Evolutionary conservation across 2,329 filamentous ascomycete species (phyloP).

Genomic region (Chaetomium sp.): DNA sequence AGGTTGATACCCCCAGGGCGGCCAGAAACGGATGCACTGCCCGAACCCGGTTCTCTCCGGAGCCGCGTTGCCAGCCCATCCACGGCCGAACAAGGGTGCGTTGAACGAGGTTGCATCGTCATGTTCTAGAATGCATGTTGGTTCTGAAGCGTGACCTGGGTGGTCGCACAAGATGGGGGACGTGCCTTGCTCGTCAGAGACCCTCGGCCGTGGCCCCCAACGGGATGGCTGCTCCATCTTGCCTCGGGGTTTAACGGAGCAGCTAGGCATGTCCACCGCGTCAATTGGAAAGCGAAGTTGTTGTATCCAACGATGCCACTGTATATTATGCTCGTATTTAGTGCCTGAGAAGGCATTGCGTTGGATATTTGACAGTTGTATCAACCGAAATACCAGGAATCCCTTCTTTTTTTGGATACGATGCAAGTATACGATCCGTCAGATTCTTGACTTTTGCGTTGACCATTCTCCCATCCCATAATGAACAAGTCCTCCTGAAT

Average conservation of each 20-base stretch:
- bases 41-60: neutral
- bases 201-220: neutral
- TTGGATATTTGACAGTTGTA: neutral
- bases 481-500: conserved; percentile 5
- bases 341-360: neutral
- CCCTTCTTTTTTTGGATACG: neutral
- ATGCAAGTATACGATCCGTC: neutral
- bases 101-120: conserved; percentile 9
- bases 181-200: neutral
- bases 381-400: neutral
- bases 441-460: conserved; percentile 1
- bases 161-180: neutral
- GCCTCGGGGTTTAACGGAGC: neutral
- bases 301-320: neutral
- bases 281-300: neutral
- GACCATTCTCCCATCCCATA: neutral
- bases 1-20: neutral
- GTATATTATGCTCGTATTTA: neutral
- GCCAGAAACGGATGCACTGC: neutral
- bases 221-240: neutral
- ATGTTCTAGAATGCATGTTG: conserved; percentile 16
- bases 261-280: neutral
- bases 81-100: neutral
- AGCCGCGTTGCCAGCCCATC: neutral
- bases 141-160: conserved; percentile 10